phyloP scores from a whole-genome alignment of 2,329 filamentous ascomycete genomes.

The Ploettnerulaceae sp. region DNA sequence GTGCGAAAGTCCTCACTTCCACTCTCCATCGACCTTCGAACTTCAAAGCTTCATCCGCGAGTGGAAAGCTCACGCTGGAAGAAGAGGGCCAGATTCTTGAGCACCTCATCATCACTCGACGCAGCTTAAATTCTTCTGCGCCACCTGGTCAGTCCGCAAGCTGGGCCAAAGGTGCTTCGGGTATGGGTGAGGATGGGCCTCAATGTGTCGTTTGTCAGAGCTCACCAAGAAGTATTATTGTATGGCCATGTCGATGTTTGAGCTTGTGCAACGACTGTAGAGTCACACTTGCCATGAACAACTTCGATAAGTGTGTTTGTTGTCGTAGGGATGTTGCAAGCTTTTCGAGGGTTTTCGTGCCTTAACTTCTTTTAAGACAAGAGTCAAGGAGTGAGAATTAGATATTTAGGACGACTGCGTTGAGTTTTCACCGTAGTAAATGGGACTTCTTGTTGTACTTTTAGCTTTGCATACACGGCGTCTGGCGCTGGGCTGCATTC shows the following conservation, averaged over 20 bases:
- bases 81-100: slow-evolving; percentile 59
- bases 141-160: slow-evolving; percentile 31
- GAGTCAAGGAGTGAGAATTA: too few species aligned
- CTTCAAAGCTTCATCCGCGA: slow-evolving; percentile 28
- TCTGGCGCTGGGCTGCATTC: too few species aligned
- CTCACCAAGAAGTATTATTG: slow-evolving; percentile 78
- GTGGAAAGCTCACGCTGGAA: slow-evolving; percentile 45
- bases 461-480: too few species aligned
- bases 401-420: too few species aligned
- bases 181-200: slow-evolving; percentile 68
- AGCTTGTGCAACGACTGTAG: slow-evolving; percentile 93
- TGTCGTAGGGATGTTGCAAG: slow-evolving; percentile 84
- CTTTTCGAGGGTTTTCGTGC: slow-evolving; percentile 88
- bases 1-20: slow-evolving; percentile 61
- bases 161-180: slow-evolving; percentile 68
- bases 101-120: slow-evolving; percentile 47
- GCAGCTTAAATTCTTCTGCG: slow-evolving; percentile 20
- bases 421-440: too few species aligned
- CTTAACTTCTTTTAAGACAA: too few species aligned
- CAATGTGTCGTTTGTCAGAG: slow-evolving; percentile 93
- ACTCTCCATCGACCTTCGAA: slow-evolving; percentile 37
- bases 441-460: too few species aligned
- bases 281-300: slow-evolving; percentile 91
- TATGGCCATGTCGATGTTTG: slow-evolving; percentile 95
- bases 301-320: slow-evolving; percentile 94